Evolutionary conservation across 768 basidiomycete genomes (phyloP), one percentile per base, ranked within the genome.

Genomic region (Glaciozyma antarctica): DNA sequence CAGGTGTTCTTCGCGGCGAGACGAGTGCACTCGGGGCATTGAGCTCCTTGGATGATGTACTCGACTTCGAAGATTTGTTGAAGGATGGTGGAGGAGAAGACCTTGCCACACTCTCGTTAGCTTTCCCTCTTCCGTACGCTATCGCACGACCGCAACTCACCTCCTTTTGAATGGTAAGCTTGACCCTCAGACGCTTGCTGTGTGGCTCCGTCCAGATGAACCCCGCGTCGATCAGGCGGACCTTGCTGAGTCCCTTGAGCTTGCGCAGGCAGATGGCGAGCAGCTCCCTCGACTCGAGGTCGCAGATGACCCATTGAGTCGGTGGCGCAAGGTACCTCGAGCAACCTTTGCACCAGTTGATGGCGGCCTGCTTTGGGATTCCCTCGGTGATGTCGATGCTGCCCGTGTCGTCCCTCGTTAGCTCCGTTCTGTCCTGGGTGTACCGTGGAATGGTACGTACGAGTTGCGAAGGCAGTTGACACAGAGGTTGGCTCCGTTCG

Each of bases 141-240:
- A n/a, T 15, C 2, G 10, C 6, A 13, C 7, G 7, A 19, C 6
- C 1, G 17, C 3, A 19, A 75, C 84, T 30, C 54, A 91, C 91
- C 82, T 98, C 95, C 80, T 99, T 99, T 79, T 99, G 95, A 67
- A 99, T 92, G 0, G 94, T 95, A 73, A 99, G 79, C 60, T 94
- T 94, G 62, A 99, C 85, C 55, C 90, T 83, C 67, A 98, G 76
- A 45, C 95, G 83, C 75, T 93, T 92, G 47, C 89, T 92, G 78
- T 99, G 94, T 4, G 95, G 95, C 75, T 99, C 95, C 26, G 95
- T 99, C 95, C 95, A 99, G 73, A 98, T 90, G 77, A 98, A 98
- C 69, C 91, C 89, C 3, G 95, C 95, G 68, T 98, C 94, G n/a
- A 95, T 93, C 51, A 99, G 78, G 57, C 94, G 88, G 32, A 98